phyloP scores from a whole-genome alignment of 805 yeast species.

The Ogataea corticis region DNA sequence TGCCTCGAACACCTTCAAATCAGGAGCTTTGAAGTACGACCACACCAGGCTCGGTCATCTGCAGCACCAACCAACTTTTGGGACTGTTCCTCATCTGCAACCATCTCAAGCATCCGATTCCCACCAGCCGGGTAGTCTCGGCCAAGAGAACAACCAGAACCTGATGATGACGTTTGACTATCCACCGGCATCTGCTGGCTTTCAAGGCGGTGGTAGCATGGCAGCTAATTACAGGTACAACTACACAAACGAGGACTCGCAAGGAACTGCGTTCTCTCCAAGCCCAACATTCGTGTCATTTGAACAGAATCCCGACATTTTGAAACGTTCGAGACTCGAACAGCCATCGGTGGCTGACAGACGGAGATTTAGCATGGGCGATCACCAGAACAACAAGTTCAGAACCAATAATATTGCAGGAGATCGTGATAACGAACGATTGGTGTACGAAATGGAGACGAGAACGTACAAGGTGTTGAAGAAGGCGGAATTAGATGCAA shows the following conservation, averaged over 20 bases:
- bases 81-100: neutral
- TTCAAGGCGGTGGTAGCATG: neutral
- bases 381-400: neutral
- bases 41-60: conserved; percentile 3
- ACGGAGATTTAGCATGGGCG: neutral
- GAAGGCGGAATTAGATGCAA: conserved; percentile 1
- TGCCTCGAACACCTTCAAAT: neutral
- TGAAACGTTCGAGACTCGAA: neutral
- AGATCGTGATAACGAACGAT: neutral
- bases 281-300: conserved; percentile 1
- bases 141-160: neutral
- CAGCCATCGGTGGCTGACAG: neutral
- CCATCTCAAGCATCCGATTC: neutral
- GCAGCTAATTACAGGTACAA: conserved; percentile 2
- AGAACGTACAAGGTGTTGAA: conserved; percentile 12
- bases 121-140: neutral
- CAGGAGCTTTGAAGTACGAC: conserved; percentile 1
- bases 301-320: neutral
- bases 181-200: neutral
- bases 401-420: neutral
- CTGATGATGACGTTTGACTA: conserved; percentile 4
- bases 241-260: neutral
- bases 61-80: neutral
- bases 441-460: conserved; percentile 16
- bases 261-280: neutral